Conservation (phyloP, 2,329 filamentous ascomycete species). For the Penicillium sp. region DNA sequence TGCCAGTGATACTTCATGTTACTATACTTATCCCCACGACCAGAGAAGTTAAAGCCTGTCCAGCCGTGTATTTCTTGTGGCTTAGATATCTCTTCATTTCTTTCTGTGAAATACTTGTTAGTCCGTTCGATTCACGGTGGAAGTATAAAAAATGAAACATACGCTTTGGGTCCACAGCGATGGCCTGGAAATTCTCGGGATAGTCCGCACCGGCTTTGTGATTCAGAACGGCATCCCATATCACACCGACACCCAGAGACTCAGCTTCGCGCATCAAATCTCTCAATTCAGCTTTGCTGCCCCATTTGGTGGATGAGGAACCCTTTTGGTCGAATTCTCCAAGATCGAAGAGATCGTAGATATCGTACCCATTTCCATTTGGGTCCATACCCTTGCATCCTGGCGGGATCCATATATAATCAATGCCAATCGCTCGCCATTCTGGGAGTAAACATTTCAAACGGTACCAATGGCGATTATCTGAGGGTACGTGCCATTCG, state of each 20-base stretch:
- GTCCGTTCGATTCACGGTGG: not conserved
- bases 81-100: slow-evolving; percentile 58
- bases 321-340: slow-evolving; percentile 77
- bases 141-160: not conserved
- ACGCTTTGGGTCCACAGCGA: slow-evolving; percentile 65
- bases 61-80: slow-evolving; percentile 69
- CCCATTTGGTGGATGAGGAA: slow-evolving; percentile 68
- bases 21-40: slow-evolving; percentile 64
- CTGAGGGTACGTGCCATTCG: slow-evolving; percentile 72
- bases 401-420: slow-evolving; percentile 70
- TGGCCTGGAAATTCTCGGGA: slow-evolving; percentile 64
- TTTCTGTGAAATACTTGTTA: slow-evolving; percentile 28
- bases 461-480: slow-evolving; percentile 65
- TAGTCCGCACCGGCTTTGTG: slow-evolving; percentile 72
- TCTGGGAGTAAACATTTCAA: slow-evolving; percentile 57
- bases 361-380: slow-evolving; percentile 69
- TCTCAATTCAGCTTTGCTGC: slow-evolving; percentile 64
- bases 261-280: slow-evolving; percentile 57
- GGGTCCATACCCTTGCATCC: slow-evolving; percentile 69
- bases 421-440: slow-evolving; percentile 64
- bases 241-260: slow-evolving; percentile 59
- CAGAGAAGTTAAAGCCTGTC: slow-evolving; percentile 69
- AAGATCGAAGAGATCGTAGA: slow-evolving; percentile 72
- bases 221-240: slow-evolving; percentile 74
- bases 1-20: slow-evolving; percentile 67